phyloP scores from a whole-genome alignment of 345 rosid genomes.

The Eucalyptus caleyi region DNA sequence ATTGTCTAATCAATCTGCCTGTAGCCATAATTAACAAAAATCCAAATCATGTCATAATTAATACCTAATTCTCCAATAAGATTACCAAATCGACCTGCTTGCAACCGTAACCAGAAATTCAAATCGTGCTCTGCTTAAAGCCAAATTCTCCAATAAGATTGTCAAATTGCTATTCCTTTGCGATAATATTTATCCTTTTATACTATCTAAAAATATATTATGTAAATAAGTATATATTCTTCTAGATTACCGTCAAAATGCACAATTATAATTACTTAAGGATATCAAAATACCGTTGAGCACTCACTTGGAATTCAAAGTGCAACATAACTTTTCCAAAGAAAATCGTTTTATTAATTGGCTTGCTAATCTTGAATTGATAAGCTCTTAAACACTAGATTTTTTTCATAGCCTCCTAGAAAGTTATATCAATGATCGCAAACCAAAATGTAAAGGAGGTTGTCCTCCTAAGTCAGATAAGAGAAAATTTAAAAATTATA shows the following conservation, averaged over 20 bases:
- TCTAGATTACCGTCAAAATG: background rate
- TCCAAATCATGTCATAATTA: background rate
- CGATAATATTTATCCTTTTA: background rate
- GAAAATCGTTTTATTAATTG: background rate
- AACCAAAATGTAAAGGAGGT: too few species aligned
- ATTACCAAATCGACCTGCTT: background rate
- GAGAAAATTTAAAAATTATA: too few species aligned
- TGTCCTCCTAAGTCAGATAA: too few species aligned
- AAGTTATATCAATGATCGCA: too few species aligned
- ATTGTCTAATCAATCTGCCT: background rate
- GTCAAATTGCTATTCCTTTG: background rate
- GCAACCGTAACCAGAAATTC: background rate
- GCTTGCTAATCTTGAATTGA: background rate
- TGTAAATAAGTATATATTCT: too few species aligned
- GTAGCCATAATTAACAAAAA: background rate
- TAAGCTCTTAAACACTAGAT: background rate
- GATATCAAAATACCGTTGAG: background rate
- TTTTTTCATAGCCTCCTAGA: background rate
- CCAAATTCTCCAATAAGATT: background rate
- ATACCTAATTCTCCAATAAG: background rate
- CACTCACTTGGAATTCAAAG: background rate
- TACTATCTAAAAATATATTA: background rate
- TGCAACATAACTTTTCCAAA: background rate
- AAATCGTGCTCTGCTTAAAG: background rate
- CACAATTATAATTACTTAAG: background rate